phyloP scores from a whole-genome alignment of 2,329 filamentous ascomycete species.

The Aspergillaceae sp. region DNA sequence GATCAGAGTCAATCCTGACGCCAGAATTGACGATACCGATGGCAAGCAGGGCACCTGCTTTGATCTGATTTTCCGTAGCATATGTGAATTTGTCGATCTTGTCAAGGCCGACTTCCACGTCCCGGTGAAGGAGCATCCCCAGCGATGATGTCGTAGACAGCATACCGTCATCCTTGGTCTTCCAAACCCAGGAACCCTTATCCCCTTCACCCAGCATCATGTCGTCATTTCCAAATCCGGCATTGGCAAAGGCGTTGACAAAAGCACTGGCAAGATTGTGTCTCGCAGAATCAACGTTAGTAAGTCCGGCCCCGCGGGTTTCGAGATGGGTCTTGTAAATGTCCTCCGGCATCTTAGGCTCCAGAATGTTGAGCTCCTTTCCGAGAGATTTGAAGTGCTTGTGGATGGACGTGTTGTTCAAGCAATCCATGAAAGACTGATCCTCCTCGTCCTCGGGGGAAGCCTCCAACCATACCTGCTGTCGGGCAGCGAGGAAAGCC shows the following conservation, averaged over 20 bases:
- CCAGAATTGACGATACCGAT: slow-evolving; percentile 95
- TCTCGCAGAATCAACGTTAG: slow-evolving; percentile 87
- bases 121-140: slow-evolving; percentile 86
- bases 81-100: slow-evolving; percentile 95
- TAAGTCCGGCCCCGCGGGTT: slow-evolving; percentile 84
- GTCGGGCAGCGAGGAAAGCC: slow-evolving; percentile 82
- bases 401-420: slow-evolving; percentile 79
- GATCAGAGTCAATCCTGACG: slow-evolving; percentile 80
- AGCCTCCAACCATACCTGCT: slow-evolving; percentile 75
- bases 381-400: slow-evolving; percentile 90
- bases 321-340: slow-evolving; percentile 99
- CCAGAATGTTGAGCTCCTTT: slow-evolving; percentile 93
- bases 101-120: slow-evolving; percentile 83
- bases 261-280: slow-evolving; percentile 95
- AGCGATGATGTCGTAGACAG: slow-evolving; percentile 90
- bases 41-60: slow-evolving; percentile 83
- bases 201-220: slow-evolving; percentile 90
- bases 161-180: slow-evolving; percentile 98
- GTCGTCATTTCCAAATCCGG: slow-evolving; percentile 91
- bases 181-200: slow-evolving; percentile 95
- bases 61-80: slow-evolving; percentile 69
- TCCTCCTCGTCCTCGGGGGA: slow-evolving; percentile 58
- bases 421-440: slow-evolving; percentile 66
- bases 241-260: slow-evolving; percentile 95
- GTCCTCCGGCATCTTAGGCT: slow-evolving; percentile 93